These are phyloP conservation scores for Podila minutissima DNA, from an alignment of 192 early-diverging fungal species.

Conservation along the genomic window DNA sequence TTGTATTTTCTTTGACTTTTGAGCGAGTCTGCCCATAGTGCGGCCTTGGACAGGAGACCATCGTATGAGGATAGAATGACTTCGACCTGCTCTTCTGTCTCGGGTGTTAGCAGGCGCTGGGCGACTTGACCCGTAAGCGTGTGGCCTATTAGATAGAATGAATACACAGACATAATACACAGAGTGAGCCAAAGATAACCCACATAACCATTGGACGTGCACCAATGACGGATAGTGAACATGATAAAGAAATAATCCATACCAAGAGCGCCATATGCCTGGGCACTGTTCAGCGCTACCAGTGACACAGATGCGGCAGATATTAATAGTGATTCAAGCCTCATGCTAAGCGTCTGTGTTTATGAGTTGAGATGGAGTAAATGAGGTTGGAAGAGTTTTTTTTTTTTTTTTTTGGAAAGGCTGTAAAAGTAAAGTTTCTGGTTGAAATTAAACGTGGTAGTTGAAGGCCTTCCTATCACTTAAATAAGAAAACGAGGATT, in stretches of 20 bases:
- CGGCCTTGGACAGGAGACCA: slow-evolving; percentile 43
- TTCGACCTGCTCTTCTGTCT: slow-evolving; percentile 37
- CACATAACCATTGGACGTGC: background rate
- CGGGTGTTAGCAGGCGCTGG: slow-evolving; percentile 30
- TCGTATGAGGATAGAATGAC: slow-evolving; percentile 30
- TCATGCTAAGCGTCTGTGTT: background rate
- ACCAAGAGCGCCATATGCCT: slow-evolving; percentile 41
- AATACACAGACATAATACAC: too few species aligned
- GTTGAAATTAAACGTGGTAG: too few species aligned
- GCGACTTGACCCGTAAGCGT: slow-evolving; percentile 47
- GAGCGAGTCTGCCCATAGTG: slow-evolving; percentile 40
- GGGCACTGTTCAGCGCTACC: slow-evolving; percentile 10
- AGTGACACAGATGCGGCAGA: slow-evolving; percentile 11
- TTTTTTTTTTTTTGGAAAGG: too few species aligned
- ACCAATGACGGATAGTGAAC: background rate
- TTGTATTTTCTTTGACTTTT: slow-evolving; percentile 29
- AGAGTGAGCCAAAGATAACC: background rate
- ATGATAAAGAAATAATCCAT: background rate
- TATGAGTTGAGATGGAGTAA: too few species aligned
- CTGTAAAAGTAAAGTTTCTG: too few species aligned
- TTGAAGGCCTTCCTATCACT: too few species aligned
- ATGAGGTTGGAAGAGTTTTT: too few species aligned
- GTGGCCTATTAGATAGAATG: slow-evolving; percentile 18
- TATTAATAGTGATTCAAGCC: background rate
- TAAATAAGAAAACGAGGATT: too few species aligned